phyloP scores from a whole-genome alignment of 371 early-diverging fungal genomes.

The Syncephalastrum monosporum region DNA sequence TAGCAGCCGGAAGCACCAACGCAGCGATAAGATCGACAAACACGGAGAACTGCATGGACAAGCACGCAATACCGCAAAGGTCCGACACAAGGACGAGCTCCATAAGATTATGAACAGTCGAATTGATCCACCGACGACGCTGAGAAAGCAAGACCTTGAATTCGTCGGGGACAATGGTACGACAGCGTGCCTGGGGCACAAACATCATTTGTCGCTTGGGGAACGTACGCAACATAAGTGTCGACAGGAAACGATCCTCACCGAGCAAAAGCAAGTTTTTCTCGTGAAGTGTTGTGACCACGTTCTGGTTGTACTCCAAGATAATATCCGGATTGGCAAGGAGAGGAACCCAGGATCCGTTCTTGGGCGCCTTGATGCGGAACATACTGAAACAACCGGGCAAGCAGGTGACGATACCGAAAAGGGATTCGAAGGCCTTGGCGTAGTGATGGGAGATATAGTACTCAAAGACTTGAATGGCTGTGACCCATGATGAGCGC shows the following conservation, averaged over 20 bases:
- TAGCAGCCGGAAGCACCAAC: constrained; percentile 81
- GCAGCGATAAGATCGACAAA: constrained; percentile 84
- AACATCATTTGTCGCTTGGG: constrained; percentile 92
- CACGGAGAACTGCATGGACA: constrained; percentile 89
- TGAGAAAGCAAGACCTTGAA: constrained; percentile 81
- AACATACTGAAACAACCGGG: constrained; percentile 97
- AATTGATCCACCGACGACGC: constrained; percentile 92
- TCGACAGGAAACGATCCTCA: constrained; percentile 95
- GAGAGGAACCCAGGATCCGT: constrained; percentile 83
- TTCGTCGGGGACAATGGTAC: constrained; percentile 81
- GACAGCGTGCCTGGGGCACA: constrained; percentile 87
- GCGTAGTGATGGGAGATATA: constrained; percentile 94
- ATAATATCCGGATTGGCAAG: constrained; percentile 90
- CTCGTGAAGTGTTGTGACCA: constrained; percentile 92
- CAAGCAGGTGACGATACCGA: constrained; percentile 97
- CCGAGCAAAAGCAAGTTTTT: constrained; percentile 94
- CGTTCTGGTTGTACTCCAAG: constrained; percentile 85
- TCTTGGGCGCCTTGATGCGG: constrained; percentile 75
- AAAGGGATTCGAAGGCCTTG: constrained; percentile 94
- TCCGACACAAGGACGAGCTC: constrained; percentile 86
- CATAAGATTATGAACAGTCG: constrained; percentile 88
- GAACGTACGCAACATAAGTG: constrained; percentile 91
- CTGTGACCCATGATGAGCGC: constrained; percentile 61
- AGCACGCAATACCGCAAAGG: constrained; percentile 85
- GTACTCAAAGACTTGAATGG: constrained; percentile 89